phyloP scores from a whole-genome alignment of 805 yeast genomes.

The Ogataea allantospora region DNA sequence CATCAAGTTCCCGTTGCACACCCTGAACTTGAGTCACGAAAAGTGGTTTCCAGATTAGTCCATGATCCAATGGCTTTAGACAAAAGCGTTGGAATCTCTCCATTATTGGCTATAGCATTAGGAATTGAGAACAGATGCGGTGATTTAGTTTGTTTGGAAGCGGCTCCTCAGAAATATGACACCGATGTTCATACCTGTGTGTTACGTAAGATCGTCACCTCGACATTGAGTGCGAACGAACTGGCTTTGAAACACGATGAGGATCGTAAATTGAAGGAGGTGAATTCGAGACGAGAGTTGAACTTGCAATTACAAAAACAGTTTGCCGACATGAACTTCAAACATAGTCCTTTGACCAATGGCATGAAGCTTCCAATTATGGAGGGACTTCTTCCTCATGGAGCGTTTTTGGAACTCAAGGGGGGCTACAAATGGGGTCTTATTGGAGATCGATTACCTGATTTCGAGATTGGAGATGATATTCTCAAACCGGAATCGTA shows the following conservation, averaged over 20 bases:
- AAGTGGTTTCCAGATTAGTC: slow-evolving; percentile 52
- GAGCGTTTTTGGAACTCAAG: slow-evolving; percentile 57
- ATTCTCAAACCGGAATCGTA: slow-evolving; percentile 45
- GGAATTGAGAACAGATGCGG: slow-evolving; percentile 53
- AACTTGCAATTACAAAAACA: slow-evolving; percentile 16
- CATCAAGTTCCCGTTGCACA: slow-evolving; percentile 6
- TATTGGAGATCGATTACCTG: slow-evolving; percentile 19
- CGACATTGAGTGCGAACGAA: slow-evolving; percentile 34
- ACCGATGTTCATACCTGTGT: slow-evolving; percentile 30
- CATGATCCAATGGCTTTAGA: slow-evolving; percentile 35
- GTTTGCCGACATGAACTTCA: slow-evolving; percentile 8
- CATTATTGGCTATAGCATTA: slow-evolving; percentile 53
- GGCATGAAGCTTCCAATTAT: slow-evolving; percentile 53
- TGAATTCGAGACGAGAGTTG: slow-evolving; percentile 22
- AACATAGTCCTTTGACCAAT: slow-evolving; percentile 44
- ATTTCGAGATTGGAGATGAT: slow-evolving; percentile 51
- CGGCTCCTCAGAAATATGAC: slow-evolving; percentile 28
- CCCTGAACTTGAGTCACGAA: slow-evolving; percentile 34
- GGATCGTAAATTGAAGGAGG: slow-evolving; percentile 23
- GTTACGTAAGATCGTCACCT: slow-evolving; percentile 55
- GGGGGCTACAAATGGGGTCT: slow-evolving; percentile 31
- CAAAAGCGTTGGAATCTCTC: slow-evolving; percentile 51
- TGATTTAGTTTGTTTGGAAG: slow-evolving; percentile 48
- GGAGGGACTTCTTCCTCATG: slow-evolving; percentile 45
- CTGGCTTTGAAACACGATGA: slow-evolving; percentile 34